These are phyloP conservation scores for Ceratobasidium sp. DNA, from an alignment of 1,284 basidiomycete genomes.

Conservation along the genomic window DNA sequence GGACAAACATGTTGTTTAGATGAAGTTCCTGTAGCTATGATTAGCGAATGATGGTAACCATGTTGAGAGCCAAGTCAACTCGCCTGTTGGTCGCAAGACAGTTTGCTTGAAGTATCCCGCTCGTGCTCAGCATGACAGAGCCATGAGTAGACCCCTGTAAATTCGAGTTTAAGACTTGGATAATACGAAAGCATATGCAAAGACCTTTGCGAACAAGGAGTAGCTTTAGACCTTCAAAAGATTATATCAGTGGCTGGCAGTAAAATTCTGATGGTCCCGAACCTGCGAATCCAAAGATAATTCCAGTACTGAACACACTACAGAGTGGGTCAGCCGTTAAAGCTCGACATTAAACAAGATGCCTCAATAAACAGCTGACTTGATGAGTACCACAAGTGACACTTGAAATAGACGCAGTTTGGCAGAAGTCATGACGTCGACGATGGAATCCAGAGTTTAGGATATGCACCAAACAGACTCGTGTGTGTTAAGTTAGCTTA, in stretches of 20 bases:
- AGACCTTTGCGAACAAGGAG: slow-evolving; percentile 44
- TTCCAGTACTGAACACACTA: slow-evolving; percentile 41
- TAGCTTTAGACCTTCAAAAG: slow-evolving; percentile 42
- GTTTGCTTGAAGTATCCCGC: slow-evolving; percentile 17
- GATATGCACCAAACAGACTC: no score
- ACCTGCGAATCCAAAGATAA: slow-evolving; percentile 44
- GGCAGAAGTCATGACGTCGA: slow-evolving; percentile 1
- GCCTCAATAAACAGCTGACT: neutral
- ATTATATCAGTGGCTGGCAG: neutral
- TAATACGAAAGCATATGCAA: neutral
- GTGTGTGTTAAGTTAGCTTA: no score
- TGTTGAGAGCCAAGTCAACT: neutral
- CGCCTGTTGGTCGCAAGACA: slow-evolving; percentile 13
- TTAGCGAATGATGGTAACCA: neutral
- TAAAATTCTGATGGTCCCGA: neutral
- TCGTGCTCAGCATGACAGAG: slow-evolving; percentile 39
- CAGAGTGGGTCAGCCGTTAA: neutral
- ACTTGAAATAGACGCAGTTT: slow-evolving; percentile 11
- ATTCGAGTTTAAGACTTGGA: slow-evolving; percentile 5
- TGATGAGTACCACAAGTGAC: slow-evolving; percentile 12
- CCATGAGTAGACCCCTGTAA: slow-evolving; percentile 40
- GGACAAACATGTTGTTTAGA: slow-evolving; percentile 49
- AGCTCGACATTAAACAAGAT: neutral
- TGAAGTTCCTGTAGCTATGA: slow-evolving; percentile 33
- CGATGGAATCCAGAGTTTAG: no score